Conservation (phyloP, 208 protist species). For the Trypanosoma caninum region DNA sequence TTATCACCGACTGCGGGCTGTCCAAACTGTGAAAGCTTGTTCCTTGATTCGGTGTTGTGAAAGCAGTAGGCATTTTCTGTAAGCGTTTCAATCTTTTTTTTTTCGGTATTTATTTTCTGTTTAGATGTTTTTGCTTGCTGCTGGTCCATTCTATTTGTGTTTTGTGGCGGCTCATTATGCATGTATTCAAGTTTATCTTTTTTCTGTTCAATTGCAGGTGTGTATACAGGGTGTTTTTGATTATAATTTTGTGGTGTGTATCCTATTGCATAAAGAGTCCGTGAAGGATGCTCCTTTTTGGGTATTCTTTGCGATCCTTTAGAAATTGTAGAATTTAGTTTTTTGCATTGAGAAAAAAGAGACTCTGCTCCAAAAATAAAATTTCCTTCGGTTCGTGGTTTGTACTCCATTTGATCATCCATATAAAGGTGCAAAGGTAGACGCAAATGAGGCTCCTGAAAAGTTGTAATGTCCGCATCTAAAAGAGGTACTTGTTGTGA, state of each 20-base stretch:
- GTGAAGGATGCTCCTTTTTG: slow-evolving; percentile 1
- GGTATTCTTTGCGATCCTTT: slow-evolving; percentile 3
- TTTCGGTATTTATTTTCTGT: background rate
- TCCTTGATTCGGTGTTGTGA: background rate
- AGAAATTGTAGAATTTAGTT: slow-evolving; percentile 8
- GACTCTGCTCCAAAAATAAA: slow-evolving; percentile 20
- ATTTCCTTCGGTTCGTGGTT: background rate
- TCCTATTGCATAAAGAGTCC: slow-evolving; percentile 23
- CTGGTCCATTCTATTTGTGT: background rate
- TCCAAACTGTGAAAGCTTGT: slow-evolving; percentile 1
- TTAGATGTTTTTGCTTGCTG: background rate
- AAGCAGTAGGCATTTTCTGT: too few relatives aligned
- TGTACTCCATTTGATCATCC: background rate
- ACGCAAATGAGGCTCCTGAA: slow-evolving; percentile 23
- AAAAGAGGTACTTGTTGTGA: slow-evolving; percentile 20
- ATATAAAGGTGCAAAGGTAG: background rate
- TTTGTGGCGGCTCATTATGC: background rate
- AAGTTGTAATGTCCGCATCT: slow-evolving; percentile 4
- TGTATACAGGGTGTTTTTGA: background rate
- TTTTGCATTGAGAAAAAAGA: slow-evolving; percentile 24
- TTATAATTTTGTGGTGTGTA: slow-evolving; percentile 23
- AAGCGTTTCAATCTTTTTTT: too few relatives aligned
- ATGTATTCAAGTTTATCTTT: background rate
- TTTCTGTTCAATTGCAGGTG: background rate
- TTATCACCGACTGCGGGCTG: background rate